These are phyloP conservation scores for Melastoma candidum DNA, from an alignment of 441 rosid species.

Conservation along the genomic window DNA sequence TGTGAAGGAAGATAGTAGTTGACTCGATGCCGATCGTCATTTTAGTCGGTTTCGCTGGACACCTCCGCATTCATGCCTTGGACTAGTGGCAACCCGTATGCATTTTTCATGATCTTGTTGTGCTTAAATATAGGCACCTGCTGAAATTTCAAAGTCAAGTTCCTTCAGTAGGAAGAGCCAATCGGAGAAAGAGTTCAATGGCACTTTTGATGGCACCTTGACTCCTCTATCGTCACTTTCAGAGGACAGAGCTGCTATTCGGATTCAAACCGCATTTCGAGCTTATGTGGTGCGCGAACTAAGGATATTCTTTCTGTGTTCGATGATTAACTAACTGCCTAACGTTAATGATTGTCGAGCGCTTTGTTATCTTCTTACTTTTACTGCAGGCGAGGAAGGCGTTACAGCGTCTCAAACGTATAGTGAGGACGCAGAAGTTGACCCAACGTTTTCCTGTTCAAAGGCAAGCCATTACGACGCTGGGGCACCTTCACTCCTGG, in stretches of 20 bases:
- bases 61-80: background rate
- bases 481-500: constrained; percentile 17
- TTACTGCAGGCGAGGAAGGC: constrained; percentile 17
- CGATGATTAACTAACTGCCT: background rate
- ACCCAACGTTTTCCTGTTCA: constrained; percentile 9
- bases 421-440: constrained; percentile 10
- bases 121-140: too few relatives aligned
- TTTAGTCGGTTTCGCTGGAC: background rate
- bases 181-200: too few relatives aligned
- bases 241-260: constrained; percentile 29
- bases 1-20: too few relatives aligned
- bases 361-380: background rate
- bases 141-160: too few relatives aligned
- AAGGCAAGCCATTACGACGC: constrained; percentile 11
- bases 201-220: too few relatives aligned
- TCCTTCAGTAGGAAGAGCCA: too few relatives aligned
- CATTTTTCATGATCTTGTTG: constrained; percentile 1
- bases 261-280: constrained; percentile 47
- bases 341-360: background rate
- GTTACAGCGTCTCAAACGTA: constrained; percentile 11
- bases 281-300: constrained; percentile 27
- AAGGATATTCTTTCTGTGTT: background rate
- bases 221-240: too few relatives aligned
- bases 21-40: too few relatives aligned
- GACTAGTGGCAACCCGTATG: background rate